Evolutionary conservation across 805 yeast genomes (phyloP).

Genomic region (Kuraishia piskuri): DNA sequence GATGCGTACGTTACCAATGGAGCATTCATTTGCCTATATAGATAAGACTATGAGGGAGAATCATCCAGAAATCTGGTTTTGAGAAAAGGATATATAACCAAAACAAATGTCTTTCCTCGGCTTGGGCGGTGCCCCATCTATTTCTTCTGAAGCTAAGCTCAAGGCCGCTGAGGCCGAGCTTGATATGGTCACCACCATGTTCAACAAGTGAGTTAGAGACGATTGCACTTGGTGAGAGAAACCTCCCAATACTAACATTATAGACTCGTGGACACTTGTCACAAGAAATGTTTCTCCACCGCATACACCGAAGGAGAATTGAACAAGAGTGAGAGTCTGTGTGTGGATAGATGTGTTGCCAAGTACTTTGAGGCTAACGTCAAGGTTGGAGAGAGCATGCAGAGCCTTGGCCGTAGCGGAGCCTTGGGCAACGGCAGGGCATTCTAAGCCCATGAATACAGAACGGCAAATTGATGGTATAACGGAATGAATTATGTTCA

Average conservation of each 20-base stretch:
- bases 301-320: constrained; percentile 66
- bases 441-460: neutral
- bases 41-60: neutral
- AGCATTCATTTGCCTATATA: neutral
- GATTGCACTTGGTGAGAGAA: too few relatives aligned
- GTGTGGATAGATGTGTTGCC: constrained; percentile 93
- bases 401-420: constrained; percentile 27
- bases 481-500: constrained; percentile 3
- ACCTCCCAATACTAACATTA: constrained; percentile 1
- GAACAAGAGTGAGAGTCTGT: constrained; percentile 71
- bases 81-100: neutral
- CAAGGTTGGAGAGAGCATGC: constrained; percentile 73
- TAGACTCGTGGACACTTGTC: constrained; percentile 78
- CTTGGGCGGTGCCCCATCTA: constrained; percentile 63
- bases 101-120: constrained; percentile 59
- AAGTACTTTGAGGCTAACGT: constrained; percentile 92
- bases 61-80: neutral
- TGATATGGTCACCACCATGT: constrained; percentile 97
- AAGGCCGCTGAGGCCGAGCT: constrained; percentile 94
- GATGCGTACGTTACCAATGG: neutral
- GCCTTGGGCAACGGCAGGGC: constrained; percentile 13
- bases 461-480: neutral
- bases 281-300: constrained; percentile 70
- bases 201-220: constrained; percentile 58
- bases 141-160: constrained; percentile 66